Evolutionary conservation across 192 early-diverging fungal genomes (phyloP).

Genomic region (Coemansia javaensis): DNA sequence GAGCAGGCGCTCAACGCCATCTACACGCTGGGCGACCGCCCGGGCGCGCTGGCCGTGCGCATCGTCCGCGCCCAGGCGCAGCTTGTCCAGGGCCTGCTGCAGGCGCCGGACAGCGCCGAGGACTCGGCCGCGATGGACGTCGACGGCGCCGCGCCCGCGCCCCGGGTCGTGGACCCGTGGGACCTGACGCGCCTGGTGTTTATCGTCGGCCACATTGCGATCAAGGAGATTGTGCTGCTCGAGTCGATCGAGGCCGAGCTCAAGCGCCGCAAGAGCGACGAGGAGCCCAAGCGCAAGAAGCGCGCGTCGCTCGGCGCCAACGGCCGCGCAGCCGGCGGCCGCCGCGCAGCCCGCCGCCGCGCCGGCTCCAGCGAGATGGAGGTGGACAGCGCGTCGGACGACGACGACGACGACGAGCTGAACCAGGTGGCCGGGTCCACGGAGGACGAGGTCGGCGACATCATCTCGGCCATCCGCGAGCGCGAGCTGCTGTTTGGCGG

Average conservation of each 20-base stretch:
- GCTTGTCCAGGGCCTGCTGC: constrained; percentile 57
- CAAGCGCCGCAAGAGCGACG: constrained; percentile 69
- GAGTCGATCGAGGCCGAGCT: constrained; percentile 91
- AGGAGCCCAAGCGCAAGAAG: constrained; percentile 39
- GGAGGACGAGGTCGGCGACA: constrained; percentile 95
- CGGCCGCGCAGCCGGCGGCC: constrained; percentile 24
- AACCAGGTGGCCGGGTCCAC: constrained; percentile 88
- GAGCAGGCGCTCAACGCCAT: constrained; percentile 95
- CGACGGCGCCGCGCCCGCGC: constrained; percentile 1
- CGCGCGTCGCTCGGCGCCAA: constrained; percentile 22
- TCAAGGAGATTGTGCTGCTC: constrained; percentile 94
- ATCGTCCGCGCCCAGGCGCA: constrained; percentile 68
- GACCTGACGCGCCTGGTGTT: constrained; percentile 86
- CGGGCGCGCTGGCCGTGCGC: constrained; percentile 72
- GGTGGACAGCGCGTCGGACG: constrained; percentile 23
- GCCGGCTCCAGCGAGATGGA: constrained; percentile 2
- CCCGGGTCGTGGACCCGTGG: constrained; percentile 53
- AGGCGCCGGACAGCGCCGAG: background rate
- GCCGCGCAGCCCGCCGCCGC: constrained; percentile 1
- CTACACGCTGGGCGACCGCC: constrained; percentile 84
- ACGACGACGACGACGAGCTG: constrained; percentile 71
- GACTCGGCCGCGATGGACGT: constrained; percentile 11
- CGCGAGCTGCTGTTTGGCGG: constrained; percentile 82
- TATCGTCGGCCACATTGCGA: constrained; percentile 90
- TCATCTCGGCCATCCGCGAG: constrained; percentile 81